Evolutionary conservation across 768 basidiomycete species (phyloP).

Genomic region (Mycena chlorophos): DNA sequence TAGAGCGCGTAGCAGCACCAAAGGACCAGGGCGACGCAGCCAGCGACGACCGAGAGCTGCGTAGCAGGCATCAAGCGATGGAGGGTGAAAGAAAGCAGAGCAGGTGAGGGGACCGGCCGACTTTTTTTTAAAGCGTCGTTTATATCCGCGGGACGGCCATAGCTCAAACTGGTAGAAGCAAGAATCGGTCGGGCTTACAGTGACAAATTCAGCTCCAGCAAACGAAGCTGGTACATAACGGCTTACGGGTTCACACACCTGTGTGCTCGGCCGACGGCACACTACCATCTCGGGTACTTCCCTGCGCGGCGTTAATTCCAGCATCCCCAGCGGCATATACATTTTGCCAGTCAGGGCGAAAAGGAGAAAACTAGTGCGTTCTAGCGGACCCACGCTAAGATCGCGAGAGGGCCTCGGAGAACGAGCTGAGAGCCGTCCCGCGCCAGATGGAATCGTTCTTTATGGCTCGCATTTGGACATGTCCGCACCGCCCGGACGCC

Average conservation of each 20-base stretch:
- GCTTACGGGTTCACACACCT: conserved; percentile 7
- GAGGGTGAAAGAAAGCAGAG: too few relatives aligned
- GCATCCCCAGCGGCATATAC: background rate
- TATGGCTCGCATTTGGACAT: background rate
- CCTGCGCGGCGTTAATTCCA: conserved; percentile 19
- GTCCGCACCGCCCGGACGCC: background rate
- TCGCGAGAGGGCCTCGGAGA: conserved; percentile 19
- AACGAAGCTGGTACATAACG: conserved; percentile 13
- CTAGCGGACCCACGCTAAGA: background rate
- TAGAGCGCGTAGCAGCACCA: conserved; percentile 29
- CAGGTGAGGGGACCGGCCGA: conserved; percentile 8
- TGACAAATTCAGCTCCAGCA: conserved; percentile 11
- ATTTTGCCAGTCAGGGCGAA: background rate
- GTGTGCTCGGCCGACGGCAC: conserved; percentile 6
- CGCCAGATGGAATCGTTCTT: conserved; percentile 13
- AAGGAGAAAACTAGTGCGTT: background rate
- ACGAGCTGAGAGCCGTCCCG: conserved; percentile 2
- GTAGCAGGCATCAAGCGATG: too few relatives aligned
- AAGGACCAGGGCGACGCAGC: conserved; percentile 8
- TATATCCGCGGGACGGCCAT: conserved; percentile 22
- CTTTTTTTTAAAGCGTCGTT: conserved; percentile 15
- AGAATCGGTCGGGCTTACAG: conserved; percentile 14
- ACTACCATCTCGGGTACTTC: conserved; percentile 11
- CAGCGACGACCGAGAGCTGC: conserved; percentile 16
- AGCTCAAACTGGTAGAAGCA: conserved; percentile 18